These are phyloP conservation scores for Solanum rostratum DNA, from an alignment of 257 asterid genomes.

Conservation along the genomic window DNA sequence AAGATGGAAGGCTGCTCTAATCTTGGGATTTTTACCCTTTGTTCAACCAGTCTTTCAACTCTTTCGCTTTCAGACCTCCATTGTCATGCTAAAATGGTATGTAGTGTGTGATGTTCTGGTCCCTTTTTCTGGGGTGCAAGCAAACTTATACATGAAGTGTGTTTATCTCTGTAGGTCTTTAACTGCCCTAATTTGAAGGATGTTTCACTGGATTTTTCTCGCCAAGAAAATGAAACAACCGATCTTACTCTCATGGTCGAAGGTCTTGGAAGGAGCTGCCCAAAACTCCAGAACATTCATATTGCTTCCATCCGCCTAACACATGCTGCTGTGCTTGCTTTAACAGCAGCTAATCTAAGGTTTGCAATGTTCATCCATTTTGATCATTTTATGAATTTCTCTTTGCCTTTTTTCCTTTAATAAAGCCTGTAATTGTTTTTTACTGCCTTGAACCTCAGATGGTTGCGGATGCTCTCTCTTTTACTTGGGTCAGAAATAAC, in stretches of 20 bases:
- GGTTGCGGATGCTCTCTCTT: constrained; percentile 87
- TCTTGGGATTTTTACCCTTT: constrained; percentile 57
- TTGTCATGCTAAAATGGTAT: constrained; percentile 74
- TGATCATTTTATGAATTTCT: neutral
- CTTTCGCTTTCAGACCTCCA: constrained; percentile 87
- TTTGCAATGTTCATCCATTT: constrained; percentile 2
- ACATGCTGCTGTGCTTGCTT: constrained; percentile 68
- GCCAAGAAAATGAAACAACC: constrained; percentile 73
- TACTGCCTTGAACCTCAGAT: constrained; percentile 29
- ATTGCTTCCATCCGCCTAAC: constrained; percentile 69
- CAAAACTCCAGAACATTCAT: constrained; percentile 75
- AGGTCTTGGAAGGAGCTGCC: constrained; percentile 72
- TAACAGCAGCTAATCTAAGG: constrained; percentile 83
- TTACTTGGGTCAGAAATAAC: constrained; percentile 84
- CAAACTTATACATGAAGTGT: neutral
- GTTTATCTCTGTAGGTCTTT: constrained; percentile 38
- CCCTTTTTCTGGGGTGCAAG: neutral
- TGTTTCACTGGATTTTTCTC: constrained; percentile 73
- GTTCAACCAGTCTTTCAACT: constrained; percentile 58
- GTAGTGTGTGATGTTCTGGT: neutral
- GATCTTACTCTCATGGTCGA: constrained; percentile 58
- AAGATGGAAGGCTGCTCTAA: constrained; percentile 90
- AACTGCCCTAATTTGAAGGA: constrained; percentile 84
- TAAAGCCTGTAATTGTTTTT: neutral
- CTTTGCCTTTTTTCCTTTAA: neutral